Base-by-base conservation (phyloP, 257 asterid genomes). In the Lithospermum erythrorhizon region DNA sequence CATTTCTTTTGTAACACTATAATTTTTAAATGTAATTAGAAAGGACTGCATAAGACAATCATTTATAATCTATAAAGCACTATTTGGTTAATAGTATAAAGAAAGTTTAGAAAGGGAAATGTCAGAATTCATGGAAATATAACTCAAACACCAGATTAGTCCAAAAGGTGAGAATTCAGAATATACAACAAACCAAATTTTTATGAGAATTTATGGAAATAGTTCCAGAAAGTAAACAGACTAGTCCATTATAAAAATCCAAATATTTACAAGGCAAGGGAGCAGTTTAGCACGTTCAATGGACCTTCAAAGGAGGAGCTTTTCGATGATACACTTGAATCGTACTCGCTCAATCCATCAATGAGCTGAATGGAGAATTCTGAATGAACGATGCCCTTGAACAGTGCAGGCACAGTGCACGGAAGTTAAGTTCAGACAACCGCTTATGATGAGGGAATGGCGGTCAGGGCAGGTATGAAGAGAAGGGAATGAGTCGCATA, bases 401-500 rank as follows among this genome's bases (percentile, higher is more conserved):
- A 80, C 65, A 1, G 89, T 73, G 30, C 99, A 93, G 0, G 94
- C 94, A 7, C 97, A 93, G 72, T 83, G 99, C 63, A 87, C 99
- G 0, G 97, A 86, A 0, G 95, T 86, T 35, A 89, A 62, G 75
- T 64, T 89, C 70, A 93, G 84, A 66, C 99, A 93, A 55, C 99
- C 99, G 37, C 96, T 93, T 22, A 86, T 89, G 16, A 86, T 89
- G 49, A 93, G 94, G 20, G 97, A 93, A 45, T 89, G 97, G 6
- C 86, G 86, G 9, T 76, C 96, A 0, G 95, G 79, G 70, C 99
- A 93, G 0, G 99, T 93, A 53, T 89, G 99, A 35, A 93, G 94
- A 22, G 97, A 83, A 0, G 99, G 99, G 64, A 82, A 93, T 1
- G 95, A 83, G 77, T 93, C 96, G n/a, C 99, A 93, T 0, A 93